Conservation (phyloP, 805 yeast species). For the Kuraishia floccosa region DNA sequence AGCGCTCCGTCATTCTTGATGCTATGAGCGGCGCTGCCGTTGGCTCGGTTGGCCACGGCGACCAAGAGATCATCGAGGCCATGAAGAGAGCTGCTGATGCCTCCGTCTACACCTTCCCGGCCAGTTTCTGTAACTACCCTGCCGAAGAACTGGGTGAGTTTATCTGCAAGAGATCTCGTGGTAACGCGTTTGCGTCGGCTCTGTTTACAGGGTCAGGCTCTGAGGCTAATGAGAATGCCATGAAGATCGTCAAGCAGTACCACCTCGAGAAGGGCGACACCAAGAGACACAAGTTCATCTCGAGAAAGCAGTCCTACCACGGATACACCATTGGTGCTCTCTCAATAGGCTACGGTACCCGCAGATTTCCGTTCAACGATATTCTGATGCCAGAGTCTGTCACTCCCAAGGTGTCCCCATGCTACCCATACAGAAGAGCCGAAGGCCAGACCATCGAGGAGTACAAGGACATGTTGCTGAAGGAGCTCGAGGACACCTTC, state of each 20-base stretch:
- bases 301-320: constrained; percentile 34
- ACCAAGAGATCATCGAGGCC: constrained; percentile 24
- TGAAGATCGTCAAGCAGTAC: constrained; percentile 53
- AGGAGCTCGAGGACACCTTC: constrained; percentile 29
- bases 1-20: constrained; percentile 22
- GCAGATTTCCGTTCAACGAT: constrained; percentile 21
- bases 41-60: constrained; percentile 33
- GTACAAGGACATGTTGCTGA: constrained; percentile 23
- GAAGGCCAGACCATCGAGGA: constrained; percentile 26
- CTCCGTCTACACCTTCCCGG: constrained; percentile 24
- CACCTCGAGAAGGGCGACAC: constrained; percentile 29
- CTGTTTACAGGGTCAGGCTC: constrained; percentile 60
- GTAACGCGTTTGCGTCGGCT: constrained; percentile 25
- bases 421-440: constrained; percentile 20
- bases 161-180: constrained; percentile 29
- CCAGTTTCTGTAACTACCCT: constrained; percentile 21
- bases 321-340: constrained; percentile 37
- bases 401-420: constrained; percentile 17
- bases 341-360: constrained; percentile 24
- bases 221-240: constrained; percentile 73
- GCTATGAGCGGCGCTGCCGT: constrained; percentile 46
- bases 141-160: constrained; percentile 31
- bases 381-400: constrained; percentile 11
- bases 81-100: constrained; percentile 24
- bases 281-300: constrained; percentile 26